These are phyloP conservation scores for Fraxinus albicans DNA, from an alignment of 305 asterid species.

Conservation along the genomic window DNA sequence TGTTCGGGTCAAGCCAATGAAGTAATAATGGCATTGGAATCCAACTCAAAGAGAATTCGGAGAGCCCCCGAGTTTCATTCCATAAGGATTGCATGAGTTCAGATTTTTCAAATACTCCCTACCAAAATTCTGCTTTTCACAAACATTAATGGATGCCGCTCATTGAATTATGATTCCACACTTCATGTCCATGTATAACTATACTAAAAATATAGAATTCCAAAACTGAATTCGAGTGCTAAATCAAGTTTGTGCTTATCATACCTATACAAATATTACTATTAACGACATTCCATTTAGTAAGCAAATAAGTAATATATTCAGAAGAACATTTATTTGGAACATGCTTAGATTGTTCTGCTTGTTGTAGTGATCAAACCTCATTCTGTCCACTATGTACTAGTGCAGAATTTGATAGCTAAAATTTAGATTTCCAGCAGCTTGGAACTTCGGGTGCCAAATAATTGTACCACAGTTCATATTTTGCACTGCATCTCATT, in stretches of 20 bases:
- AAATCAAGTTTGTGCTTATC: background rate
- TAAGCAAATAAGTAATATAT: background rate
- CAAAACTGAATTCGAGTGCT: background rate
- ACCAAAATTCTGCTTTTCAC: background rate
- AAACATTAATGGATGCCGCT: background rate
- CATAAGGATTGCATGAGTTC: background rate
- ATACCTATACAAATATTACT: background rate
- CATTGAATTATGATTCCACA: background rate
- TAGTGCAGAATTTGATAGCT: background rate
- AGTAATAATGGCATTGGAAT: background rate
- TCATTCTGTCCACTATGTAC: background rate
- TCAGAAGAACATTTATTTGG: background rate
- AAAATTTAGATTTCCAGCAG: background rate
- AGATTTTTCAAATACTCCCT: background rate
- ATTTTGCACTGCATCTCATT: background rate
- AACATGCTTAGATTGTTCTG: background rate
- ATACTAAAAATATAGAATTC: background rate
- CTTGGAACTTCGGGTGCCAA: background rate
- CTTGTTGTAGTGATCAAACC: background rate
- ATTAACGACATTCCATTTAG: background rate
- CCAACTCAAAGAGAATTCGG: background rate
- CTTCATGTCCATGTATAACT: background rate
- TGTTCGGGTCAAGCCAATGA: background rate
- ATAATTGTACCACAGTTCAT: background rate
- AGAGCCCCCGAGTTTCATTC: background rate